phyloP scores from a whole-genome alignment of 1,284 basidiomycete genomes.

The Leccinum cinnamomeum region DNA sequence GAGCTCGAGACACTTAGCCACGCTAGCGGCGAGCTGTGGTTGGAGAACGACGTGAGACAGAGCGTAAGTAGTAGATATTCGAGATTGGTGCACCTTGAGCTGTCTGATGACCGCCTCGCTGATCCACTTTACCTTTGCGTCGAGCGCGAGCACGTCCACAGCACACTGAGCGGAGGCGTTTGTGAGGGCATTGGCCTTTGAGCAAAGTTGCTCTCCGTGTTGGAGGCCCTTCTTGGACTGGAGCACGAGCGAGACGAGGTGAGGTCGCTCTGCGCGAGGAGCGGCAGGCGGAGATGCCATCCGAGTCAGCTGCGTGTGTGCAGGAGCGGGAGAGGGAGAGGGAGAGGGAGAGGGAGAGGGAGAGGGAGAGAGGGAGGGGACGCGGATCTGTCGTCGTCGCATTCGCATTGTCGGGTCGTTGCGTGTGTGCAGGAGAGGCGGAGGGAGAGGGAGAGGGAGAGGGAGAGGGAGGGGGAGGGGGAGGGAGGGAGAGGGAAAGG shows the following conservation, averaged over 20 bases:
- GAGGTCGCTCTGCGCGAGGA: conserved; percentile 40
- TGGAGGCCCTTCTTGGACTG: conserved; percentile 79
- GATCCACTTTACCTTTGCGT: conserved; percentile 76
- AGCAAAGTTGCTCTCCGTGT: conserved; percentile 71
- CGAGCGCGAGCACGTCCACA: conserved; percentile 69
- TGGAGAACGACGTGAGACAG: background rate
- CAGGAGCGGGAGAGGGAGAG: too few relatives aligned
- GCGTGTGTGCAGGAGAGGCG: too few relatives aligned
- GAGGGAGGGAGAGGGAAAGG: too few relatives aligned
- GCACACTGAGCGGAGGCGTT: conserved; percentile 60
- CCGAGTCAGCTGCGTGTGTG: background rate
- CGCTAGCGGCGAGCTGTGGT: conserved; percentile 61
- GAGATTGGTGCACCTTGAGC: conserved; percentile 52
- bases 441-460: too few relatives aligned
- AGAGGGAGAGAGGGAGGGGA: too few relatives aligned
- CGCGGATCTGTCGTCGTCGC: too few relatives aligned
- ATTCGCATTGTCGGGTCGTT: too few relatives aligned
- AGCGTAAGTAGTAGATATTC: background rate
- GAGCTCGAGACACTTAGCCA: conserved; percentile 71
- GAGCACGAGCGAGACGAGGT: conserved; percentile 70
- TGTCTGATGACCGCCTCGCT: conserved; percentile 71
- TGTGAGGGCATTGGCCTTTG: conserved; percentile 57
- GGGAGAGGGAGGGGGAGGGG: too few relatives aligned
- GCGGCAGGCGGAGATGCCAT: conserved; percentile 6
- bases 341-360: too few relatives aligned